These are phyloP conservation scores for Elaeagnus macrophylla DNA, from an alignment of 306 rosid genomes.

Conservation along the genomic window DNA sequence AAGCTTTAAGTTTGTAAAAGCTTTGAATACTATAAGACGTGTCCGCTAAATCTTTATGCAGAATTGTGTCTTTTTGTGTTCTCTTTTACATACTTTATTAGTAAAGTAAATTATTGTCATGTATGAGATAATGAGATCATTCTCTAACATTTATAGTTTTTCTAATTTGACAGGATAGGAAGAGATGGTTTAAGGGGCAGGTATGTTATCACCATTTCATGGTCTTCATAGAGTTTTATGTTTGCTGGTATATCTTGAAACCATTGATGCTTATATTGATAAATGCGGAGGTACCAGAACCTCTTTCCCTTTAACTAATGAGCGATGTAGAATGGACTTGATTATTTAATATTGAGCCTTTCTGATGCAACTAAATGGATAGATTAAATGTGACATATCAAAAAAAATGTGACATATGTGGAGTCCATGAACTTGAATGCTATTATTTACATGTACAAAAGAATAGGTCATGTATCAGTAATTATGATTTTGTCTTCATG, in stretches of 20 bases:
- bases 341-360: too few species aligned
- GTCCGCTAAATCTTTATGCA: not conserved
- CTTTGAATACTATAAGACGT: too few species aligned
- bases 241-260: conserved; percentile 4
- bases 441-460: too few species aligned
- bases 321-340: too few species aligned
- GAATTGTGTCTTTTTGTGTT: too few species aligned
- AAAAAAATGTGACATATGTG: too few species aligned
- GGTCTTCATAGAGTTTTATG: conserved; percentile 4
- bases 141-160: conserved; percentile 19
- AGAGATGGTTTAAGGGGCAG: conserved; percentile 61
- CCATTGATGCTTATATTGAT: not conserved
- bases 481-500: conserved; percentile 13
- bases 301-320: too few species aligned
- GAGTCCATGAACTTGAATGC: too few species aligned
- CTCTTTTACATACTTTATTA: not conserved
- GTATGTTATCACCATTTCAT: not conserved
- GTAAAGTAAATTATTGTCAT: not conserved
- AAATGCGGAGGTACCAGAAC: not conserved
- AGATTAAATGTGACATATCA: too few species aligned
- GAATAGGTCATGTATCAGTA: conserved; percentile 3
- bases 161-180: conserved; percentile 60
- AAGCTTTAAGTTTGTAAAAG: not conserved
- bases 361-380: too few species aligned
- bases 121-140: conserved; percentile 23